phyloP scores from a whole-genome alignment of 805 yeast species.

The Yarrowia yakushimensis region DNA sequence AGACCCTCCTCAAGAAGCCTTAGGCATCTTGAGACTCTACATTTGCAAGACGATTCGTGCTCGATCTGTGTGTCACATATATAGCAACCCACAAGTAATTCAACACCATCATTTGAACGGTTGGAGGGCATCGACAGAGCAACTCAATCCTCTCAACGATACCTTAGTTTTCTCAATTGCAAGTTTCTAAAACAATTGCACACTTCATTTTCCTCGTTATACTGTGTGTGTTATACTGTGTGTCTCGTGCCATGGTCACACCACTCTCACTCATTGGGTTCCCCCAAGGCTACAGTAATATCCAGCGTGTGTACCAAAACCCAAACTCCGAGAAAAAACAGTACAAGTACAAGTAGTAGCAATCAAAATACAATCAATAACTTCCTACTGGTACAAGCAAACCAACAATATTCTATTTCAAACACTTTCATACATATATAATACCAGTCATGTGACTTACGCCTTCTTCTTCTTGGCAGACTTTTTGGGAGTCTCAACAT shows the following conservation, averaged over 20 bases:
- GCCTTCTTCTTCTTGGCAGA: conserved; percentile 23
- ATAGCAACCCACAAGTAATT: neutral
- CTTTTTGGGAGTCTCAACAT: conserved; percentile 24
- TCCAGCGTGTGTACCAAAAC: neutral
- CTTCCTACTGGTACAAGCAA: neutral
- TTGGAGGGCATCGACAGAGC: too few relatives aligned
- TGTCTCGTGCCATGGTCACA: neutral
- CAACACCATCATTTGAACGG: neutral
- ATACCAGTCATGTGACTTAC: neutral
- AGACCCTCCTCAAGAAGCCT: conserved; percentile 47
- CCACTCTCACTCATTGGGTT: neutral
- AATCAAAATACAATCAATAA: neutral
- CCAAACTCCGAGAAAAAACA: neutral
- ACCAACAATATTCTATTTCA: neutral
- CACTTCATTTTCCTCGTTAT: too few relatives aligned
- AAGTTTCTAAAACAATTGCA: too few relatives aligned
- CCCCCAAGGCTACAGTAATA: neutral
- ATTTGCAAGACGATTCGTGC: neutral
- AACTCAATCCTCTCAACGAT: too few relatives aligned
- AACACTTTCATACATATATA: conserved; percentile 19
- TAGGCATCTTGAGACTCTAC: neutral
- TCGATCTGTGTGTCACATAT: neutral
- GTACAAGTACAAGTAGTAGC: too few relatives aligned
- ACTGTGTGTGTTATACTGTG: too few relatives aligned
- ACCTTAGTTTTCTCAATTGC: too few relatives aligned